These are phyloP conservation scores for Sabuloglossum arenarium DNA, from an alignment of 495 filamentous ascomycete species.

Conservation along the genomic window DNA sequence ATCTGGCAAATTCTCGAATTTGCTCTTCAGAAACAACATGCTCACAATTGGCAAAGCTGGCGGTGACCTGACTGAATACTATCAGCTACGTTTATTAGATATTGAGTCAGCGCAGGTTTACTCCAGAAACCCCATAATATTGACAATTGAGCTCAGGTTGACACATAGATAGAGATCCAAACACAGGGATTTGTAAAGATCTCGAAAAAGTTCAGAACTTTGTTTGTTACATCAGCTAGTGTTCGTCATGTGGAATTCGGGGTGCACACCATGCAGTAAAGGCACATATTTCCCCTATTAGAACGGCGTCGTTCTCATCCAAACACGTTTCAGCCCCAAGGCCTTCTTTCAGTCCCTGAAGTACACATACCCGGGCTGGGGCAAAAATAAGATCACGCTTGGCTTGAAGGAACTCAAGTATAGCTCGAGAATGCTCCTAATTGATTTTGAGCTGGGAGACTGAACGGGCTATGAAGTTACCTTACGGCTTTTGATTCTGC, in stretches of 20 bases:
- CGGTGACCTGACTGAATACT: background rate
- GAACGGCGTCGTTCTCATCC: conserved; percentile 9
- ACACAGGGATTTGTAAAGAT: background rate
- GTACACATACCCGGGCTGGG: conserved; percentile 12
- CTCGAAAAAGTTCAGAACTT: background rate
- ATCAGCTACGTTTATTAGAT: background rate
- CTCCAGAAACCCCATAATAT: background rate
- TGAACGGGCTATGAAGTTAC: background rate
- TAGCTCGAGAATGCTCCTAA: background rate
- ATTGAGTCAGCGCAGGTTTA: background rate
- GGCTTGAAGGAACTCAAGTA: conserved; percentile 11
- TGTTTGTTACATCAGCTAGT: background rate
- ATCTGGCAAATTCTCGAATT: background rate
- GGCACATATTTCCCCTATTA: conserved; percentile 8
- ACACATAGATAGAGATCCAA: background rate
- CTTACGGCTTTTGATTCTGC: background rate
- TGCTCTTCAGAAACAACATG: background rate
- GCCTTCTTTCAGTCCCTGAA: conserved; percentile 12
- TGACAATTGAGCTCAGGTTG: background rate
- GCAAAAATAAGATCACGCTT: conserved; percentile 12
- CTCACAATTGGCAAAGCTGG: background rate
- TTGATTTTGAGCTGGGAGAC: conserved; percentile 5
- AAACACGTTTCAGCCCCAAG: background rate
- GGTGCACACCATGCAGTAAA: background rate
- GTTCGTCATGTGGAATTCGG: background rate